These are phyloP conservation scores for Sporothrix pseudoabietina DNA, from an alignment of 2,329 filamentous ascomycete species.

Conservation along the genomic window DNA sequence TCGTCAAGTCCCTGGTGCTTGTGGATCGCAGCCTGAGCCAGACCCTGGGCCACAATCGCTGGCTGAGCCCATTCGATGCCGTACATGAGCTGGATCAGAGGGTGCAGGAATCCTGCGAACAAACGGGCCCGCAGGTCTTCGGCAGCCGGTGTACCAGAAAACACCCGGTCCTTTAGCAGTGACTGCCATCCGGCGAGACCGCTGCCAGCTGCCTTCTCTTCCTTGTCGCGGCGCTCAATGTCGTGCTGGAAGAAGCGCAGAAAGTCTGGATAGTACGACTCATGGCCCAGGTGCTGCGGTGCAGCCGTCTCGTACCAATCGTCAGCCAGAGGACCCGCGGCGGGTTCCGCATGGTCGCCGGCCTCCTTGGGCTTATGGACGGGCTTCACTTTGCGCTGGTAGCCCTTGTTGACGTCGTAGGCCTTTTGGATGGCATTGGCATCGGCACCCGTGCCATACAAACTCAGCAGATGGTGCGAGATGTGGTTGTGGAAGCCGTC, in stretches of 20 bases:
- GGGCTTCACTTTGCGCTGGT: constrained; percentile 61
- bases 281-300: constrained; percentile 60
- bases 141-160: constrained; percentile 64
- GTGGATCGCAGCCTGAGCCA: constrained; percentile 77
- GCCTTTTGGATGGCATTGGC: constrained; percentile 60
- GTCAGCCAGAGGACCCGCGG: constrained; percentile 41
- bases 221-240: constrained; percentile 60
- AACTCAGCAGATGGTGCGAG: constrained; percentile 71
- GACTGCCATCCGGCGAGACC: constrained; percentile 46
- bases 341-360: constrained; percentile 35
- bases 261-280: constrained; percentile 68
- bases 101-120: constrained; percentile 72
- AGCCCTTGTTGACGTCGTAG: constrained; percentile 65
- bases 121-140: constrained; percentile 70
- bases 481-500: constrained; percentile 81
- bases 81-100: constrained; percentile 82
- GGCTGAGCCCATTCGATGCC: constrained; percentile 82
- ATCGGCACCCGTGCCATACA: constrained; percentile 74
- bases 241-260: constrained; percentile 74
- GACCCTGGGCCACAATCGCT: constrained; percentile 75
- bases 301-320: constrained; percentile 57
- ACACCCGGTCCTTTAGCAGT: constrained; percentile 67
- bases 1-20: constrained; percentile 36
- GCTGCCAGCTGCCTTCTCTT: constrained; percentile 26
- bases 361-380: constrained; percentile 49